These are phyloP conservation scores for Chaetomiaceae sp. DNA, from an alignment of 2,329 filamentous ascomycete genomes.

Conservation along the genomic window DNA sequence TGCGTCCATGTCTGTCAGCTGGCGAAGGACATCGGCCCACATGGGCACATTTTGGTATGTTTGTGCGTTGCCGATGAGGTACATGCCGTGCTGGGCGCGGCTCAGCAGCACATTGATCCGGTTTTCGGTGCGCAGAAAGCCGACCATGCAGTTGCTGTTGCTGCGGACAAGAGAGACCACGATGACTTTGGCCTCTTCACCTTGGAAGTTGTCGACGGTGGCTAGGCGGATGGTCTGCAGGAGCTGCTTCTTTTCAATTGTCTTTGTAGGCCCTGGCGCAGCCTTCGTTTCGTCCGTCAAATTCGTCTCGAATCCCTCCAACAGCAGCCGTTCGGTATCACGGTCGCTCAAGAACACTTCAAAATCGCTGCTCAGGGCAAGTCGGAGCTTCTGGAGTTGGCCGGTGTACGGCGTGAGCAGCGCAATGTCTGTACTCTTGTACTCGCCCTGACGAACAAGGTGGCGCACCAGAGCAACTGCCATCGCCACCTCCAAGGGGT, in stretches of 20 bases:
- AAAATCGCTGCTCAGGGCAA: slow-evolving; percentile 40
- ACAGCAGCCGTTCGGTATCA: slow-evolving; percentile 49
- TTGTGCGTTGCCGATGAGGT: slow-evolving; percentile 59
- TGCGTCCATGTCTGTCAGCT: slow-evolving; percentile 40
- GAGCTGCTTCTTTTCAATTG: slow-evolving; percentile 36
- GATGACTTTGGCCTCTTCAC: slow-evolving; percentile 67
- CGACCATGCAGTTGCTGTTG: slow-evolving; percentile 51
- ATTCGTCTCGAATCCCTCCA: slow-evolving; percentile 29
- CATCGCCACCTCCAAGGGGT: slow-evolving; percentile 59
- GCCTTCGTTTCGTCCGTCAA: not conserved
- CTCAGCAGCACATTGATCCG: slow-evolving; percentile 64
- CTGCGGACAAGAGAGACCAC: slow-evolving; percentile 66
- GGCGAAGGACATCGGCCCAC: slow-evolving; percentile 55
- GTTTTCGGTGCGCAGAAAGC: slow-evolving; percentile 61
- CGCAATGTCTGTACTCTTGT: slow-evolving; percentile 56
- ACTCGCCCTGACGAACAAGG: slow-evolving; percentile 57
- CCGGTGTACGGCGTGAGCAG: slow-evolving; percentile 62
- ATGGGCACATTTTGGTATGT: slow-evolving; percentile 53
- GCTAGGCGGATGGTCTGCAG: slow-evolving; percentile 48
- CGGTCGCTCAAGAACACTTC: slow-evolving; percentile 59
- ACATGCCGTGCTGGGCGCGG: slow-evolving; percentile 63
- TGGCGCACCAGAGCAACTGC: slow-evolving; percentile 56
- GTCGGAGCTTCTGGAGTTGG: slow-evolving; percentile 48
- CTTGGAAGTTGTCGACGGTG: slow-evolving; percentile 72
- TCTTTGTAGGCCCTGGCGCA: not conserved